These are phyloP conservation scores for Pseudozyma sp. DNA, from an alignment of 1,284 basidiomycete genomes.

Conservation along the genomic window DNA sequence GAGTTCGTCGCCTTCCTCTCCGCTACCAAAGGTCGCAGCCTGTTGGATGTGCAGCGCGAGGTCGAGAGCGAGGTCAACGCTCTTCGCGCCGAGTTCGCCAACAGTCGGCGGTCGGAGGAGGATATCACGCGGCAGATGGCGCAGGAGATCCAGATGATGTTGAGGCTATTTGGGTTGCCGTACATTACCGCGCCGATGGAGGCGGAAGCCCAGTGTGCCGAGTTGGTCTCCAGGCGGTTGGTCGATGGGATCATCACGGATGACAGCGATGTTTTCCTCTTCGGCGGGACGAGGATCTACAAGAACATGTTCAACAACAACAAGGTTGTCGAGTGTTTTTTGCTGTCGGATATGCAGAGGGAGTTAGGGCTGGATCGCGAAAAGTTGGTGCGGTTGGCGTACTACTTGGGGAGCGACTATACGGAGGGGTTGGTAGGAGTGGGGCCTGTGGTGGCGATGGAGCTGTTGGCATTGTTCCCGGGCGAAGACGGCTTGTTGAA, in stretches of 20 bases:
- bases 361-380: conserved; percentile 90
- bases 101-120: conserved; percentile 90
- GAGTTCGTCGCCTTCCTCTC: conserved; percentile 87
- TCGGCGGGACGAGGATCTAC: conserved; percentile 91
- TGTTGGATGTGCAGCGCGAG: conserved; percentile 78
- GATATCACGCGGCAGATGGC: conserved; percentile 96
- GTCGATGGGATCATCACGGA: conserved; percentile 99
- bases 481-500: conserved; percentile 79
- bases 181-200: conserved; percentile 98
- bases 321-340: conserved; percentile 96
- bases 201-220: conserved; percentile 98
- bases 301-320: conserved; percentile 99
- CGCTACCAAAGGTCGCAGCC: conserved; percentile 76
- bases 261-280: conserved; percentile 98
- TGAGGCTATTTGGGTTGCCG: conserved; percentile 94
- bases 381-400: conserved; percentile 87
- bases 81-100: conserved; percentile 84
- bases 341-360: conserved; percentile 83
- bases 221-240: conserved; percentile 83
- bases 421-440: conserved; percentile 94
- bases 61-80: conserved; percentile 90
- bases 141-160: conserved; percentile 84
- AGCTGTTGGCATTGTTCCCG: conserved; percentile 70
- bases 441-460: conserved; percentile 96
- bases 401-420: conserved; percentile 96